Percentiles rank a stretch among this genome's conserved stretches.
Conservation (phyloP, 768 basidiomycete species). For the Tylopilus cervinicoccineus region DNA sequence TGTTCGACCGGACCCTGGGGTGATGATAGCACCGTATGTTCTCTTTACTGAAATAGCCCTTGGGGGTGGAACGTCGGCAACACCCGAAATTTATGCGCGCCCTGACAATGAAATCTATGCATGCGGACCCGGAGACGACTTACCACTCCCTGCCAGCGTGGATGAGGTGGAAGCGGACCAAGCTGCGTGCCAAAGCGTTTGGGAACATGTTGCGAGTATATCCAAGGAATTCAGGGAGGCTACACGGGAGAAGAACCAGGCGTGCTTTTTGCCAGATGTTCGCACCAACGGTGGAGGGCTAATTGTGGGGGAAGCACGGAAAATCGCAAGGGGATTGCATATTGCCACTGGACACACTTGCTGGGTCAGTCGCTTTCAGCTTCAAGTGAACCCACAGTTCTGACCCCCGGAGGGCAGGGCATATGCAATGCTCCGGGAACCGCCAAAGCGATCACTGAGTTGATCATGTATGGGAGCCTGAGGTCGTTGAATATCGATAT, state of each 20-base stretch:
- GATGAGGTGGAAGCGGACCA: constrained; percentile 65
- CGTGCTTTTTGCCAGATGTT: constrained; percentile 76
- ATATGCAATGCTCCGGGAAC: constrained; percentile 85
- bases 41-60: constrained; percentile 76
- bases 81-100: constrained; percentile 71
- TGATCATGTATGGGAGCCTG: constrained; percentile 65
- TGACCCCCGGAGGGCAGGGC: constrained; percentile 40
- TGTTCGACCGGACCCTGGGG: constrained; percentile 44
- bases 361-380: constrained; percentile 51
- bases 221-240: constrained; percentile 55
- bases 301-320: constrained; percentile 60
- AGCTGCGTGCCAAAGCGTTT: constrained; percentile 51
- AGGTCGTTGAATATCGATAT: constrained; percentile 54
- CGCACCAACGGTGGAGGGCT: constrained; percentile 50
- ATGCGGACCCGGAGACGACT: constrained; percentile 77
- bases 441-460: constrained; percentile 65
- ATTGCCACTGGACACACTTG: constrained; percentile 79
- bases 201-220: constrained; percentile 55
- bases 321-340: constrained; percentile 57
- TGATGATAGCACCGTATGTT: constrained; percentile 65
- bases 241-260: constrained; percentile 51
- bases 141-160: constrained; percentile 61
- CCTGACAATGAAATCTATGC: constrained; percentile 69
- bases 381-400: background rate
- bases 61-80: constrained; percentile 29